Conservation (phyloP, 2,329 filamentous ascomycete genomes). For the Aspergillus neoniger region DNA sequence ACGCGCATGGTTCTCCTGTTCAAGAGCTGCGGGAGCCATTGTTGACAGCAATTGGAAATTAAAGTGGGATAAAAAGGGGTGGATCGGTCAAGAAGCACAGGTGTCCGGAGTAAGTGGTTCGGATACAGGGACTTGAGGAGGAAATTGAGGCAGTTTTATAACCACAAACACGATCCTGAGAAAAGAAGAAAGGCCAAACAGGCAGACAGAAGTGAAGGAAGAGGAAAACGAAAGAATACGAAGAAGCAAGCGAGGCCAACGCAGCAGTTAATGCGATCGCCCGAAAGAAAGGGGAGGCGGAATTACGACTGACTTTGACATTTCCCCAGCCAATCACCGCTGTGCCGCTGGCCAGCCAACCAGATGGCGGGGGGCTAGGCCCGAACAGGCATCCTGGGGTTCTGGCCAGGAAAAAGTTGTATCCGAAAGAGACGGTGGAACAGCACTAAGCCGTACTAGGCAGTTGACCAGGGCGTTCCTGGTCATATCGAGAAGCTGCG, state of each 20-base stretch:
- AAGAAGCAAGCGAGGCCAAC: conserved; percentile 9
- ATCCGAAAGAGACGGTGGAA: conserved; percentile 11
- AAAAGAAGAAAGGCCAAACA: conserved; percentile 8
- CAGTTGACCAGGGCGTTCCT: background rate
- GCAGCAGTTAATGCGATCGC: conserved; percentile 14
- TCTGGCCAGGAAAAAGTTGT: conserved; percentile 5
- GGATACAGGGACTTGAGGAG: conserved; percentile 13
- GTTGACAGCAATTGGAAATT: conserved; percentile 27
- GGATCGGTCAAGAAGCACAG: conserved; percentile 12
- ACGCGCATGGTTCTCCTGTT: conserved; percentile 78
- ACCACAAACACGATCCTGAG: conserved; percentile 12
- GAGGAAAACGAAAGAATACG: conserved; percentile 3
- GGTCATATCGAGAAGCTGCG: background rate
- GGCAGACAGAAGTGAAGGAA: conserved; percentile 8
- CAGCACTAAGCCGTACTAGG: background rate
- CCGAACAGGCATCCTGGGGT: conserved; percentile 16
- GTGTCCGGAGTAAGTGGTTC: background rate
- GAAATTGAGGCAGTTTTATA: conserved; percentile 11
- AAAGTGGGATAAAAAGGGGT: conserved; percentile 23
- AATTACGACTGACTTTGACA: conserved; percentile 20
- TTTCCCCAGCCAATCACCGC: conserved; percentile 21
- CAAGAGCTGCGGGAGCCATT: conserved; percentile 63
- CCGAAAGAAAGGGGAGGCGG: conserved; percentile 25
- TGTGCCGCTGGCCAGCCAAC: conserved; percentile 10
- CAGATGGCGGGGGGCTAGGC: conserved; percentile 10